A percentile compares a stretch with the other conserved stretches of the same genome.
Evolutionary conservation across 768 basidiomycete genomes (phyloP).

Genomic region (Plicaturopsis crispa): DNA sequence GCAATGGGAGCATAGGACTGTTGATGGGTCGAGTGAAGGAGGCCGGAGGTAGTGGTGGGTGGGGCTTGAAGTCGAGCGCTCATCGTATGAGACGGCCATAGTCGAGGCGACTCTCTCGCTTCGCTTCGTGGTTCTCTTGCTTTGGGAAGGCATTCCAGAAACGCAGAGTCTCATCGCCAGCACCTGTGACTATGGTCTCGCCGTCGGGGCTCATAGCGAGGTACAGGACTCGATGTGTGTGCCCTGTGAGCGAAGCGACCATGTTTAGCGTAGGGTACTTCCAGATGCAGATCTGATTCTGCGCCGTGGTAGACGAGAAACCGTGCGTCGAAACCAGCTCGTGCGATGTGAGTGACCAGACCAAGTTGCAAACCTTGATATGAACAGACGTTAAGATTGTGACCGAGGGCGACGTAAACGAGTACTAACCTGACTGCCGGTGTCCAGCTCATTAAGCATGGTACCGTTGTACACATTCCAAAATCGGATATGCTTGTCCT

Average conservation of each 20-base stretch:
- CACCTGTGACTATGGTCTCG: constrained; percentile 96
- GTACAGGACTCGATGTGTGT: constrained; percentile 91
- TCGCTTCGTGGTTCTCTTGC: constrained; percentile 35
- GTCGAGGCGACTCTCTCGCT: constrained; percentile 35
- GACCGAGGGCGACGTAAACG: neutral
- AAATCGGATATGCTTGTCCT: constrained; percentile 95
- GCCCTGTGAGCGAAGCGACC: constrained; percentile 91
- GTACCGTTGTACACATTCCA: constrained; percentile 91
- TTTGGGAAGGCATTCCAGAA: constrained; percentile 99
- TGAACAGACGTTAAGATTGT: constrained; percentile 3
- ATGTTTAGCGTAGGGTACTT: constrained; percentile 89
- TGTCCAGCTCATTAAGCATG: constrained; percentile 84
- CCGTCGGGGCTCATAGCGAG: constrained; percentile 98
- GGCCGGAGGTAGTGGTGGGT: no score
- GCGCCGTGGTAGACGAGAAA: constrained; percentile 87
- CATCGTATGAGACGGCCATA: constrained; percentile 48
- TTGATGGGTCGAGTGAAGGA: no score
- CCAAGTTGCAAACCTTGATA: constrained; percentile 89
- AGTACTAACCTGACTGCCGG: constrained; percentile 78
- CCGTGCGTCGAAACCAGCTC: constrained; percentile 98
- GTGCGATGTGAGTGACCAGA: constrained; percentile 93
- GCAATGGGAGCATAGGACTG: no score
- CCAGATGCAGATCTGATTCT: constrained; percentile 97
- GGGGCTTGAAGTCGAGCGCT: no score
- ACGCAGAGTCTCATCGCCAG: constrained; percentile 92